These are phyloP conservation scores for Colletotrichum viniferum DNA, from an alignment of 2,329 filamentous ascomycete genomes.

Conservation along the genomic window DNA sequence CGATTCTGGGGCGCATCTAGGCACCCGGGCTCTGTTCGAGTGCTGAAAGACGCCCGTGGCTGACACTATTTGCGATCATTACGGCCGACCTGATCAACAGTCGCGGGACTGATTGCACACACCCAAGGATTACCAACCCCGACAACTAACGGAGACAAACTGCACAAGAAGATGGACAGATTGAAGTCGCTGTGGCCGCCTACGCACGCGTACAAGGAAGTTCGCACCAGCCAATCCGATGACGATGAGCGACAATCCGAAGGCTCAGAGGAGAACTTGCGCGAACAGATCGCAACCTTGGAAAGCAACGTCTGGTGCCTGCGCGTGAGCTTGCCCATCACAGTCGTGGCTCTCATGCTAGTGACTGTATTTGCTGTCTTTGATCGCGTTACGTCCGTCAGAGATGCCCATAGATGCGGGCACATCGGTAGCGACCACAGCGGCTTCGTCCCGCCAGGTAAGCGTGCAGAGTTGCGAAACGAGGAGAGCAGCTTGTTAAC, in stretches of 20 bases:
- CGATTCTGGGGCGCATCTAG: not conserved
- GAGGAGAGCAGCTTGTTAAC: not conserved
- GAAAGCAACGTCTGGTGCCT: slow-evolving; percentile 8
- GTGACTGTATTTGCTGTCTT: not conserved
- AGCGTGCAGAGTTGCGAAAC: not conserved
- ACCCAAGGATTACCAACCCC: not conserved
- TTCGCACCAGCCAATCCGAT: not conserved
- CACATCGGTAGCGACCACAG: slow-evolving; percentile 12
- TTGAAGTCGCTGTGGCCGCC: not conserved
- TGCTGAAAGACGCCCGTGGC: not conserved
- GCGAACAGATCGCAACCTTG: not conserved
- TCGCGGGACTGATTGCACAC: not conserved
- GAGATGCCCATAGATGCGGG: not conserved
- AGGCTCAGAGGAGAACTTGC: not conserved
- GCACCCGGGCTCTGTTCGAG: not conserved
- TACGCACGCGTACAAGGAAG: not conserved
- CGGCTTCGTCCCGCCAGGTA: slow-evolving; percentile 5
- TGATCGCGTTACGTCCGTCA: not conserved
- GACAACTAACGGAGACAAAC: not conserved
- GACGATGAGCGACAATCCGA: not conserved
- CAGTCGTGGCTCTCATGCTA: not conserved
- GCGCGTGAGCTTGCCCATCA: not conserved
- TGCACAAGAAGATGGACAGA: not conserved
- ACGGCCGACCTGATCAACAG: not conserved
- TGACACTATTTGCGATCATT: not conserved